phyloP scores from a whole-genome alignment of 805 yeast species.

The Saccharomyces jurei region DNA sequence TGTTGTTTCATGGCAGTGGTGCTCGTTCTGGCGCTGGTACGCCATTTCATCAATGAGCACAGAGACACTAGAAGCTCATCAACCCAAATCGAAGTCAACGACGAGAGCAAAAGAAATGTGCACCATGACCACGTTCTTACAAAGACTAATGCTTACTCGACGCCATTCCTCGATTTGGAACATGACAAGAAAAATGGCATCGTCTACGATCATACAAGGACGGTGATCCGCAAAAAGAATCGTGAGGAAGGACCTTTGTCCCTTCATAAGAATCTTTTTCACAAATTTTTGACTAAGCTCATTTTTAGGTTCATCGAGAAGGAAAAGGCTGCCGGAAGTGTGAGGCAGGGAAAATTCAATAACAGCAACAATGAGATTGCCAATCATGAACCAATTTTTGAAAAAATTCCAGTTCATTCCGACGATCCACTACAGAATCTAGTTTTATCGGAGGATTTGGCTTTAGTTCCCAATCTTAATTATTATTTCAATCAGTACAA shows the following conservation, averaged over 20 bases:
- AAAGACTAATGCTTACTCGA: not conserved
- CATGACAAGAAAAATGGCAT: not conserved
- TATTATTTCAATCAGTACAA: conserved; percentile 63
- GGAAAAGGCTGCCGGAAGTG: not conserved
- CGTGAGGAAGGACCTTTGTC: not conserved
- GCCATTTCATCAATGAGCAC: conserved; percentile 17
- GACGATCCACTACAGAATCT: conserved; percentile 18
- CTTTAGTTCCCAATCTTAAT: conserved; percentile 46
- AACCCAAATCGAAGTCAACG: not conserved
- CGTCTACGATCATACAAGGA: not conserved
- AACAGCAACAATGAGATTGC: not conserved
- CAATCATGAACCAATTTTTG: not conserved
- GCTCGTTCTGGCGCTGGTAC: conserved; percentile 26
- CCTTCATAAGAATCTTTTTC: not conserved
- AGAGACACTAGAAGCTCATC: conserved; percentile 6
- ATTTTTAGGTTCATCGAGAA: not conserved
- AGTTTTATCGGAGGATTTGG: conserved; percentile 17
- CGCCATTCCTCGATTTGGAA: not conserved
- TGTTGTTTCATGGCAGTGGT: conserved; percentile 19
- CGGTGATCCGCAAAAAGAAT: not conserved
- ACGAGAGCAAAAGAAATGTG: not conserved
- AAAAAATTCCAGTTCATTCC: not conserved
- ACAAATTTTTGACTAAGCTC: not conserved
- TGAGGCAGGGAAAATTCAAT: not conserved
- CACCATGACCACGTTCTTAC: conserved; percentile 1